Conservation (phyloP, 345 rosid species). For the Anacardium occidentale region DNA sequence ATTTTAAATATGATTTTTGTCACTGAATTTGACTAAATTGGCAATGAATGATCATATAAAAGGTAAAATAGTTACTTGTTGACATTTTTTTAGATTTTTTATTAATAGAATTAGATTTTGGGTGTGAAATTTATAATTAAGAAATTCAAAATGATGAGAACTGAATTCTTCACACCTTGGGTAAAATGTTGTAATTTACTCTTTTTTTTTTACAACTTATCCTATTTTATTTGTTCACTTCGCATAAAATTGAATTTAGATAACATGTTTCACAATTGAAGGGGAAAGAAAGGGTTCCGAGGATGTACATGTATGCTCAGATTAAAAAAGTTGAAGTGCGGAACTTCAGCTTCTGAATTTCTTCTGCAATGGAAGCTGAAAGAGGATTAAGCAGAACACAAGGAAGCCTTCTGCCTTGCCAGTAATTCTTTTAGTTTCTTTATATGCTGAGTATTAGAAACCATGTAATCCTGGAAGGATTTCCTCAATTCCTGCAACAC, state of each 20-base stretch:
- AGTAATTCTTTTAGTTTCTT: slow-evolving; percentile 68
- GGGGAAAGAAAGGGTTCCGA: neutral
- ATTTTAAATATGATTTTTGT: too few relatives aligned
- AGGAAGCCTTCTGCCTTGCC: slow-evolving; percentile 64
- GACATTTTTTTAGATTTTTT: too few relatives aligned
- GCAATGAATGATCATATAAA: too few relatives aligned
- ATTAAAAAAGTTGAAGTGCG: neutral
- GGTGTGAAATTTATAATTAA: too few relatives aligned
- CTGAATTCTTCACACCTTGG: too few relatives aligned
- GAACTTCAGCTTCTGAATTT: neutral
- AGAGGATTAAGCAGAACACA: slow-evolving; percentile 52
- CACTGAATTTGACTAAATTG: too few relatives aligned
- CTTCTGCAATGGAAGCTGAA: neutral
- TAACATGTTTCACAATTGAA: neutral
- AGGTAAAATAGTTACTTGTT: too few relatives aligned
- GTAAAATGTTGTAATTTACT: too few relatives aligned
- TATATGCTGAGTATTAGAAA: slow-evolving; percentile 53
- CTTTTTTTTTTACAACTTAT: neutral
- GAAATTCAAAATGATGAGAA: too few relatives aligned
- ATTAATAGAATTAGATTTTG: too few relatives aligned
- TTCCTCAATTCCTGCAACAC: slow-evolving; percentile 59
- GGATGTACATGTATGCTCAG: neutral
- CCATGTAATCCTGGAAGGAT: slow-evolving; percentile 57
- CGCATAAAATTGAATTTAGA: neutral
- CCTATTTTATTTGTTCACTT: neutral